Evolutionary conservation across 208 protist genomes (phyloP), one percentile per base, ranked within the genome.

Genomic region (Lotmaria passim): DNA sequence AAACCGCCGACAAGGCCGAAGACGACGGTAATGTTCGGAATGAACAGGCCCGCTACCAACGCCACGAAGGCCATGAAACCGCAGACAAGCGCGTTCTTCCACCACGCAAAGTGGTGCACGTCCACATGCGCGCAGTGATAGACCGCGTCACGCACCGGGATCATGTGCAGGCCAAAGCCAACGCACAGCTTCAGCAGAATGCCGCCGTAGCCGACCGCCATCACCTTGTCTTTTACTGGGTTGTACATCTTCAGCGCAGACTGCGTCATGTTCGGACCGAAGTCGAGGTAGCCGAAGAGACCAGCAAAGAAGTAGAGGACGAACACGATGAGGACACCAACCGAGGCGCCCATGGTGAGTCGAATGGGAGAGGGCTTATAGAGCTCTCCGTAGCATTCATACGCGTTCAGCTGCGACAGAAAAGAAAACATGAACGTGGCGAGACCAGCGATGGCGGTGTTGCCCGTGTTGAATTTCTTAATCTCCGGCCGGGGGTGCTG

Each of bases 281-380:
- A 96, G 62, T 94, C 83, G 7, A 88, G 43, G 65, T 94, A 94
- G 33, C 88, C 91, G 71, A 93, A 93, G 34, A 94, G 69, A 19
- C 91, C 87, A 2, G 80, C 77, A n/a, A 89, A 63, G 63, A 90
- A 75, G 82, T 96, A 96, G 12, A 96, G 47, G 7, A 62, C 31
- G 21, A 84, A 85, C 47, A 85, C 87, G 4, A 91, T 41, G 21
- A 47, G n/a, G 4, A 88, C 81, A 24, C 81, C 73, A 0, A 89
- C 24, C 21, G 47, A 57, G 2, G 78, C 79, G 12, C 67, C 78
- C 1, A 82, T 21, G 19, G 83, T 85, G 81, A 96, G 91, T 14
- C 77, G 71, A 12, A 53, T 12, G 15, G 80, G 71, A 11, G 73
- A 81, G 6, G 77, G 83, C 34, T 88, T 80, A 41, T 84, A 53